Conservation (phyloP, 148 eudicot species). For the Amaranthus hypochondriacus region DNA sequence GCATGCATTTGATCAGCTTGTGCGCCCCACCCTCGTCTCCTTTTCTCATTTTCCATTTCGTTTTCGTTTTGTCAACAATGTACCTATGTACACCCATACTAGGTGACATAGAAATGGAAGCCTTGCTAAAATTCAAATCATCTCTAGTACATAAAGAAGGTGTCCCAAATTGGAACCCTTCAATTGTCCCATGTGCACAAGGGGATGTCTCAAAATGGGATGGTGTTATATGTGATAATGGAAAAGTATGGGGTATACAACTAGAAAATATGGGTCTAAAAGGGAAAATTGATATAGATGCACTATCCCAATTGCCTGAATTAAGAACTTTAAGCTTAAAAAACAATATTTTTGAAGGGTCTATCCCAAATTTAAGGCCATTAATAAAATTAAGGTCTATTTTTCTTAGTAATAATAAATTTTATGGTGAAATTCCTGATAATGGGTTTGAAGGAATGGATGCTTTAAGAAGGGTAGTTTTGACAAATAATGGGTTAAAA, state of each 20-base stretch:
- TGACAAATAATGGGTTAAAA: conserved; percentile 51
- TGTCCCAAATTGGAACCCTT: conserved; percentile 51
- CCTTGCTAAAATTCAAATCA: conserved; percentile 53
- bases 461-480: conserved; percentile 52
- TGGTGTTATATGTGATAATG: conserved; percentile 49
- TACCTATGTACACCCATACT: conserved; percentile 7
- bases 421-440: conserved; percentile 57
- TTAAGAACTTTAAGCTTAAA: conserved; percentile 57
- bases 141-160: conserved; percentile 32
- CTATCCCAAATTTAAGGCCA: conserved; percentile 44
- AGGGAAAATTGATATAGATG: conserved; percentile 53
- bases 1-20: conserved; percentile 41
- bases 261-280: conserved; percentile 56
- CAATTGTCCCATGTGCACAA: conserved; percentile 41
- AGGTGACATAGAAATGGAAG: conserved; percentile 25
- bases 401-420: conserved; percentile 51
- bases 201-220: conserved; percentile 45
- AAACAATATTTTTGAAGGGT: conserved; percentile 58
- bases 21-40: conserved; percentile 34
- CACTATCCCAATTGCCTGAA: conserved; percentile 36
- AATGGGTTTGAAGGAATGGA: conserved; percentile 68
- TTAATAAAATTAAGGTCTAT: conserved; percentile 45
- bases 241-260: conserved; percentile 64
- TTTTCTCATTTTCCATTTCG: conserved; percentile 14
- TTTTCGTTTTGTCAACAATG: conserved; percentile 13